Base-by-base conservation (phyloP, 2,329 filamentous ascomycete genomes). In the Kalaharituber pfeilii region DNA sequence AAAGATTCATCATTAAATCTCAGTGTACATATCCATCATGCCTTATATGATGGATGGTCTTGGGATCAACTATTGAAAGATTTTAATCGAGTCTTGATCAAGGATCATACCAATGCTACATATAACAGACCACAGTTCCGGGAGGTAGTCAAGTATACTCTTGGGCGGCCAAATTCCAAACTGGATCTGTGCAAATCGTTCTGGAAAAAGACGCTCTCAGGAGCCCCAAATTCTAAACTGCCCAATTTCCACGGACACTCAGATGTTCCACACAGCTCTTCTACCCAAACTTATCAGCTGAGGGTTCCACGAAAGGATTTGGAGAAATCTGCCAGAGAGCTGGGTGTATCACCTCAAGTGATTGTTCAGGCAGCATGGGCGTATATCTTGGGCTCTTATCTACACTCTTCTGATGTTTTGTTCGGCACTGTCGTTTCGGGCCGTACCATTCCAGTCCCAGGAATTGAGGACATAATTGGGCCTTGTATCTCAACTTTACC, bases 1-100 rank as follows among this genome's bases (percentile, higher is more conserved):
- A 24, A 24, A 5, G 33, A 39, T 13, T 15, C 3, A 3, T 39
- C 13, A 15, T 13, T 26, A 13, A 26, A 49, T 49, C n/a, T 50
- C n/a, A 62, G 76, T 9, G 52, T 85, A 45, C 73, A 81, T 11
- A 71, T 93, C 0, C 87, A 94, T 65, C 88, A 95, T 67, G 80
- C 85, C 0, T 66, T 93, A 1, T 95, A 94, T 64, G 88, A 95
- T 66, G 88, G 87, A n/a, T 95, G 88, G 88, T 88, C 86, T 0
- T 75, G 87, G 64, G 83, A 94, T 51, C 71, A 89, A 27, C 67
- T 93, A 0, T 65, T 85, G 13, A 69, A 74, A 25, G 86, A 94
- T 65, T 69, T 94, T 3, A 71, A 75, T 3, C 63, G 62, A 0
- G 60, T 82, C 1, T 62, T 83, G n/a, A 0, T 50, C 51, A 26